Base-by-base conservation (phyloP, 139 green algal genomes). In the Chlorella sp. region DNA sequence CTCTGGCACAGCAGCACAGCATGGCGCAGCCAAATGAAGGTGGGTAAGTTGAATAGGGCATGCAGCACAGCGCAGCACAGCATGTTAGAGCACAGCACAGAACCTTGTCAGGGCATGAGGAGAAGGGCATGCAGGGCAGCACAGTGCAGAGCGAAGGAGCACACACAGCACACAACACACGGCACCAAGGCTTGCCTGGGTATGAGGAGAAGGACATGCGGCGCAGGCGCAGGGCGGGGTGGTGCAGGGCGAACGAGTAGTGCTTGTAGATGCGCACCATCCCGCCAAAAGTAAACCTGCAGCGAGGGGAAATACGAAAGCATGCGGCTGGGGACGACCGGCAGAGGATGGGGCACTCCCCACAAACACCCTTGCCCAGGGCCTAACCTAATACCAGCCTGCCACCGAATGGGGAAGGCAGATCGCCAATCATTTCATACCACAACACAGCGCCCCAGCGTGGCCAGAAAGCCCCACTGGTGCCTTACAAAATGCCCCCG, bases 181-280 rank as follows among this genome's bases (percentile, higher is more conserved):
- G 21, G 21, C 64, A 73, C 64, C 64, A 16, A 14, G 0, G 83
- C 80, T 90, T 85, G 37, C 91, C 91, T 39, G 95, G 93, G 86
- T 96, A 97, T 84, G 73, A 92, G 18, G 95, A 95, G 91, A 95
- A 95, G 37, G 92, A 93, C 34, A 95, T 61, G 36, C 86, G 80
- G 28, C 66, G 66, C 53, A 89, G 39, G 21, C 18, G 36, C 40
- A 95, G 42, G 9, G 37, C 83, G 0, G 89, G 81, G 71, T 87
- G 9, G 24, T 32, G 16, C 61, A 95, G 92, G 16, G 76, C 32
- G 1, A 95, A 86, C 57, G 94, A 61, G 79, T 93, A 95, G 90
- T 96, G 91, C 91, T 97, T 97, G 93, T 96, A 97, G 0, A 97
- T 53, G 5, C 93, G 91, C 19, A 93, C 89, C 92, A 96, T 92